These are phyloP conservation scores for Umbilicus rupestris DNA, from an alignment of 164 flowering plant species.

Conservation along the genomic window DNA sequence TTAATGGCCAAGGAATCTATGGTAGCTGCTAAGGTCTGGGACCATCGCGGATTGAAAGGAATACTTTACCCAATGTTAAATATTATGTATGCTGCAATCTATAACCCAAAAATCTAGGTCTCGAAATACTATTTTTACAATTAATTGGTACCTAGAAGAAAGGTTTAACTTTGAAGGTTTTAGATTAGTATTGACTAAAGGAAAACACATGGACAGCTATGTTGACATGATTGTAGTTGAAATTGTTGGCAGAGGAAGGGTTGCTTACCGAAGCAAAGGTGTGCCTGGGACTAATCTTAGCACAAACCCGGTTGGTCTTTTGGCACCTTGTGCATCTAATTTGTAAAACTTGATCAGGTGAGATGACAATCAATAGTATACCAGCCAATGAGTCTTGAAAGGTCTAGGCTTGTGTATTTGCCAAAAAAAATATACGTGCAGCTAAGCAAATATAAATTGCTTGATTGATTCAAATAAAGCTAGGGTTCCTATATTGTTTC, in stretches of 20 bases:
- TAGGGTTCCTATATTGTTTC: neutral
- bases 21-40: neutral
- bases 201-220: neutral
- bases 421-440: neutral
- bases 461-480: neutral
- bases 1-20: conserved; percentile 1
- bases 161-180: neutral
- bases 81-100: neutral
- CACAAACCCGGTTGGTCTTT: neutral
- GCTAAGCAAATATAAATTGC: neutral
- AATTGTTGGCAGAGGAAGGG: neutral
- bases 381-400: neutral
- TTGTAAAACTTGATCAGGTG: neutral
- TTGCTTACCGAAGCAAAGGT: conserved; percentile 2
- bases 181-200: neutral
- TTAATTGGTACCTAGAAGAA: neutral
- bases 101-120: neutral
- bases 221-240: neutral
- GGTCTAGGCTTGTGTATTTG: neutral
- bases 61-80: neutral
- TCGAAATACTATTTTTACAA: neutral
- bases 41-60: neutral
- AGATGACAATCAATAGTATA: neutral
- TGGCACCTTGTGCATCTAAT: neutral
- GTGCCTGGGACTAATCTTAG: neutral